Conservation (phyloP, 768 basidiomycete genomes). For the Termitomyces titanicus region DNA sequence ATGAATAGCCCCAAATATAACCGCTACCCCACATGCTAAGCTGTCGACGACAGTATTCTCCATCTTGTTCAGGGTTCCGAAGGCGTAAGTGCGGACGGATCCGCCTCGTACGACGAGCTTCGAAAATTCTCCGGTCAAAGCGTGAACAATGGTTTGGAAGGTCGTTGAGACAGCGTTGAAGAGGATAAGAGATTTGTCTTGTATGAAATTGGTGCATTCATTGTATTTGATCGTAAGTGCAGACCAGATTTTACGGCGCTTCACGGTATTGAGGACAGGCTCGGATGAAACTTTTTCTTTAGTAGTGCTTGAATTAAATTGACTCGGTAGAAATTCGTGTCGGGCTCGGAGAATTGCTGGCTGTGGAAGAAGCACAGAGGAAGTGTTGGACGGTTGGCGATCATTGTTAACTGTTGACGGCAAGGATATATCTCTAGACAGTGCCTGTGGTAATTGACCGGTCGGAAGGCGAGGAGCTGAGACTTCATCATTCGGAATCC, state of each 20-base stretch:
- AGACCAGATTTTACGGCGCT: too few species aligned
- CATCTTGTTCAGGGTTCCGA: not conserved
- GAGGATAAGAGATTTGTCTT: not conserved
- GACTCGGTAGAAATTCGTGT: not conserved
- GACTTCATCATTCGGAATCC: not conserved
- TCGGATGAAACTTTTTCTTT: not conserved
- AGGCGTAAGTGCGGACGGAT: not conserved
- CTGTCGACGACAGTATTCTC: not conserved
- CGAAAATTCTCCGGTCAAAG: not conserved
- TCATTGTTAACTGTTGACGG: not conserved
- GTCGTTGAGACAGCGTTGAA: not conserved
- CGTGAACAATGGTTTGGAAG: not conserved
- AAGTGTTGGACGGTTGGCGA: not conserved
- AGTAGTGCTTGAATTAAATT: not conserved
- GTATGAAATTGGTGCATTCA: not conserved
- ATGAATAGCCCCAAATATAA: slow-evolving; percentile 23
- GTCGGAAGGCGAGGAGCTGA: not conserved
- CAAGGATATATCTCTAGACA: not conserved
- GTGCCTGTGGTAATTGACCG: not conserved
- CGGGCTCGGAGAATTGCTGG: not conserved
- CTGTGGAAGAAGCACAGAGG: not conserved
- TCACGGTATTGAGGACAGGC: too few species aligned
- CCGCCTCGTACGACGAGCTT: not conserved
- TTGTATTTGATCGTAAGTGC: not conserved
- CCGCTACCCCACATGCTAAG: not conserved